Evolutionary conservation across 495 filamentous ascomycete species (phyloP).

Genomic region (Podospora comata): DNA sequence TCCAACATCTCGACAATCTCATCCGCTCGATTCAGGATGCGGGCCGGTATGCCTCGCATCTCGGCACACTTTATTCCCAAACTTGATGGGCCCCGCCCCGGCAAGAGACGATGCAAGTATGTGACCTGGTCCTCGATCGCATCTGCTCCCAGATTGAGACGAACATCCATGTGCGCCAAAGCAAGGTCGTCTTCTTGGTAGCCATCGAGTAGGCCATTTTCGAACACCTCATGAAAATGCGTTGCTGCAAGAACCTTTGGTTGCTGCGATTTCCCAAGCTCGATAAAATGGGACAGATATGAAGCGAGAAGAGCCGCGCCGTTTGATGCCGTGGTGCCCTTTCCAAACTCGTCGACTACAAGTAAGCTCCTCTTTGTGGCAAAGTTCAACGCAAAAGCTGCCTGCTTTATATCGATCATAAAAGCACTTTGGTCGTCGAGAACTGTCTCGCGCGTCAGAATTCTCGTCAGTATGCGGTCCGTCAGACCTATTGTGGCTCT

Average conservation of each 20-base stretch:
- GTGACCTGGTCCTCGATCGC: slow-evolving; percentile 70
- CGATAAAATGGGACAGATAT: slow-evolving; percentile 72
- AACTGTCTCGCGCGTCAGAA: slow-evolving; percentile 83
- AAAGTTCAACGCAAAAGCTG: slow-evolving; percentile 73
- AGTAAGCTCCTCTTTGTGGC: slow-evolving; percentile 75
- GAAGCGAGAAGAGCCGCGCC: slow-evolving; percentile 85
- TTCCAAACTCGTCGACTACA: slow-evolving; percentile 93
- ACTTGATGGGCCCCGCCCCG: slow-evolving; percentile 73
- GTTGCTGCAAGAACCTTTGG: slow-evolving; percentile 87
- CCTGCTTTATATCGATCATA: slow-evolving; percentile 87
- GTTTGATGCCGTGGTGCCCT: slow-evolving; percentile 79
- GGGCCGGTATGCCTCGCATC: slow-evolving; percentile 72
- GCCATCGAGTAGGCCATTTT: slow-evolving; percentile 60
- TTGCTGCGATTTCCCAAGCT: slow-evolving; percentile 47
- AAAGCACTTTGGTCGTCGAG: slow-evolving; percentile 87
- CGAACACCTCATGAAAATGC: slow-evolving; percentile 94
- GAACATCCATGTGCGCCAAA: slow-evolving; percentile 88
- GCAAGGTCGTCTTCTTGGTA: slow-evolving; percentile 51
- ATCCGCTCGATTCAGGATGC: slow-evolving; percentile 73
- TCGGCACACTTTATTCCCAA: slow-evolving; percentile 83
- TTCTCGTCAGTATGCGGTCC: slow-evolving; percentile 87
- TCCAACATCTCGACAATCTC: slow-evolving; percentile 66
- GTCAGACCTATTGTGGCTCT: slow-evolving; percentile 79
- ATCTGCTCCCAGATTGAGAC: slow-evolving; percentile 58
- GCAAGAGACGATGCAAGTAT: slow-evolving; percentile 73